Evolutionary conservation across 2,329 filamentous ascomycete species (phyloP).

Genomic region (Sporothrix euskadiensis): DNA sequence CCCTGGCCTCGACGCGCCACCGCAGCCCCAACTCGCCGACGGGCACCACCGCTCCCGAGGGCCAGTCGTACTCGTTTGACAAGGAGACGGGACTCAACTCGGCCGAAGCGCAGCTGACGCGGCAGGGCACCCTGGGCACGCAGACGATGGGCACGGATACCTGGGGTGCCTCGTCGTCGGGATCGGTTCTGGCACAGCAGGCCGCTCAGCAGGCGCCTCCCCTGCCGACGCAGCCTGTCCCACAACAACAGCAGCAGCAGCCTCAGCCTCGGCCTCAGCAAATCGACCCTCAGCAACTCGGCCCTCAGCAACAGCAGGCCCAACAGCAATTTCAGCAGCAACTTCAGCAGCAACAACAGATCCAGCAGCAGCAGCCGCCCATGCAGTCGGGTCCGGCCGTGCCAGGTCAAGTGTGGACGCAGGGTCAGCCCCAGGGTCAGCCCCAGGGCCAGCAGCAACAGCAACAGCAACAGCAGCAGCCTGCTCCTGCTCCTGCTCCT

Average conservation of each 20-base stretch:
- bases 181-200: not conserved
- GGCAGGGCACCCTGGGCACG: not conserved
- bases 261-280: not conserved
- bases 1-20: constrained; percentile 44
- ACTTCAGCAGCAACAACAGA: too few relatives aligned
- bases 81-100: constrained; percentile 51
- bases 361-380: too few relatives aligned
- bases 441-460: not conserved
- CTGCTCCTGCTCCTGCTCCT: too few relatives aligned
- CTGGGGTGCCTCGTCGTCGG: constrained; percentile 1
- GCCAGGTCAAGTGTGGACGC: too few relatives aligned
- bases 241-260: not conserved
- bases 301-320: not conserved
- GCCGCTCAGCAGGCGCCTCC: not conserved
- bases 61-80: constrained; percentile 46
- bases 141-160: not conserved
- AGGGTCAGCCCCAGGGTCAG: not conserved
- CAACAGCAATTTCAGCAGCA: not conserved
- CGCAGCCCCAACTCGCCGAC: constrained; percentile 41
- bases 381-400: too few relatives aligned
- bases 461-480: not conserved
- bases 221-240: not conserved
- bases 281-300: not conserved
- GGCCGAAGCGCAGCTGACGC: constrained; percentile 17
- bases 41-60: constrained; percentile 32